A percentile compares a stretch with the other conserved stretches of the same genome.
These are phyloP conservation scores for Penicillium verhagenii DNA, from an alignment of 495 filamentous ascomycete genomes.

Conservation along the genomic window DNA sequence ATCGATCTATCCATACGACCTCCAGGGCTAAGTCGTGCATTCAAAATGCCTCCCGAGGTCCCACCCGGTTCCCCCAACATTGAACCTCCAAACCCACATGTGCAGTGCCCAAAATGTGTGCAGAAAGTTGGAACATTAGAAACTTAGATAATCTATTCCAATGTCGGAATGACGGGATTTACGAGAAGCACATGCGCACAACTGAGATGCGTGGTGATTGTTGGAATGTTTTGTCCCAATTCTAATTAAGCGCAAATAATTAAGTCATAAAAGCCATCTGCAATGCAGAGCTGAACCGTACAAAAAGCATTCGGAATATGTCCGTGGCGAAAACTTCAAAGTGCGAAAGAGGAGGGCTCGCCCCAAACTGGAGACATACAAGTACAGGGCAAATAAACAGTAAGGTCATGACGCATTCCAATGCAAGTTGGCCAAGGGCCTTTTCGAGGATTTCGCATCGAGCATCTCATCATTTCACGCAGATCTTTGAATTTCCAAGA, in stretches of 20 bases:
- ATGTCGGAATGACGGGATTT: no score
- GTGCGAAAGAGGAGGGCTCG: slow-evolving; percentile 6
- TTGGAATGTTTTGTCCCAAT: neutral
- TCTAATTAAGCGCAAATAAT: neutral
- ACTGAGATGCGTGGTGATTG: neutral
- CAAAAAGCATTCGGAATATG: slow-evolving; percentile 14
- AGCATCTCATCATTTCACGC: slow-evolving; percentile 25
- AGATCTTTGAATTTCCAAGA: neutral
- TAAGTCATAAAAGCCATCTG: neutral
- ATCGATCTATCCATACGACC: no score
- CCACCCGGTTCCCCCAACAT: no score
- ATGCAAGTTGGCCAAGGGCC: slow-evolving; percentile 16
- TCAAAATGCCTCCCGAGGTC: no score
- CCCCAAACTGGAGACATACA: slow-evolving; percentile 21
- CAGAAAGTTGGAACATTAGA: no score
- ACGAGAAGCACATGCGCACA: no score
- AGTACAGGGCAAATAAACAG: slow-evolving; percentile 23
- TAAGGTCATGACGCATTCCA: slow-evolving; percentile 29
- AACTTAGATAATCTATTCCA: no score
- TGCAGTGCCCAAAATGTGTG: no score
- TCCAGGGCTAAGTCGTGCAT: no score
- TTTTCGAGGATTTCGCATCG: slow-evolving; percentile 19
- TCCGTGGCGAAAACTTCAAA: slow-evolving; percentile 7
- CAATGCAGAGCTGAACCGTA: slow-evolving; percentile 4
- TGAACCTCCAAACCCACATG: no score